These are phyloP conservation scores for Vitis rupestris DNA, from an alignment of 164 flowering plant genomes.

Conservation along the genomic window DNA sequence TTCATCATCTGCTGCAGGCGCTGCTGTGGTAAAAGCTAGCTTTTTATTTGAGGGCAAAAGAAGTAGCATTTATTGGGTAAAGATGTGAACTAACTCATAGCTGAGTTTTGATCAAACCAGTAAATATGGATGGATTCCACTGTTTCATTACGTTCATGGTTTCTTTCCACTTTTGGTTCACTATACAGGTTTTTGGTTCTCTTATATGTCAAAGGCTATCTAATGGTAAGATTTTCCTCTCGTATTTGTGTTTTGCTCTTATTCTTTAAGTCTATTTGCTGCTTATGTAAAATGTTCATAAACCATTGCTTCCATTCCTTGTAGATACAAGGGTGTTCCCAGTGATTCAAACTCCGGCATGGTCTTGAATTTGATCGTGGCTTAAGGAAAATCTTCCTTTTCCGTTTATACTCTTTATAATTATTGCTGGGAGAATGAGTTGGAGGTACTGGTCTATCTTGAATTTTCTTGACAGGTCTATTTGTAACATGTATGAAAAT, in stretches of 20 bases:
- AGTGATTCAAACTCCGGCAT: not conserved
- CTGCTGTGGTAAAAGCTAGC: not conserved
- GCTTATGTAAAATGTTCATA: not conserved
- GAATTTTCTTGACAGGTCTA: not conserved
- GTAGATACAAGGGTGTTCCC: not conserved
- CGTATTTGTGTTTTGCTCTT: not conserved
- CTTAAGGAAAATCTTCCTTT: not conserved
- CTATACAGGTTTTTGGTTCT: not conserved
- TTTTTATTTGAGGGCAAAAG: not conserved
- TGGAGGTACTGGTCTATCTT: not conserved
- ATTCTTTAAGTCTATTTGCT: not conserved
- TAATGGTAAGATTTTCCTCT: conserved; percentile 1
- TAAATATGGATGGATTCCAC: not conserved
- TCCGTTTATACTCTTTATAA: not conserved
- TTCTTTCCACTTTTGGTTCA: not conserved
- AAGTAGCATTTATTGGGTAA: not conserved
- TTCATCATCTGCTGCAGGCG: not conserved
- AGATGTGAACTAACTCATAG: not conserved
- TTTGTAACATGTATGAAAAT: not conserved
- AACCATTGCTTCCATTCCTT: not conserved
- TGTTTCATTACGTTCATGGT: not conserved
- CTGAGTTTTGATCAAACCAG: not conserved
- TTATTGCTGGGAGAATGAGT: too few species aligned
- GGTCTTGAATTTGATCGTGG: not conserved
- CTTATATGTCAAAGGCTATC: not conserved